phyloP scores from a whole-genome alignment of 208 protist species.

The Crithidia bombi region DNA sequence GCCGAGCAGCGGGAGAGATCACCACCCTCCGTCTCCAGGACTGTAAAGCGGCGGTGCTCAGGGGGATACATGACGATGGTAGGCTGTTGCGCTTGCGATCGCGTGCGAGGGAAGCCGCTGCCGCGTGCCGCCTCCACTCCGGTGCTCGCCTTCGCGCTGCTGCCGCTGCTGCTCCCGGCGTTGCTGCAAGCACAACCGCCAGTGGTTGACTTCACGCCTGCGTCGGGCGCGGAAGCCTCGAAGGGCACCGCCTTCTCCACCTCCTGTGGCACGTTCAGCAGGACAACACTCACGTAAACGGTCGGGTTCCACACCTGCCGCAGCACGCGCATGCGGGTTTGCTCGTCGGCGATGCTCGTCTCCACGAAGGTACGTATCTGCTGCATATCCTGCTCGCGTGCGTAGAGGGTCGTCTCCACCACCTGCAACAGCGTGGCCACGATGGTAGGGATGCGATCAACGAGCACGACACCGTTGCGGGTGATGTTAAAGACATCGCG shows the following conservation, averaged over 20 bases:
- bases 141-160: not conserved
- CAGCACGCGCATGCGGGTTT: slow-evolving; percentile 43
- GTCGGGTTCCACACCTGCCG: slow-evolving; percentile 74
- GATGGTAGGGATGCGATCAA: slow-evolving; percentile 73
- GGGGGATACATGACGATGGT: slow-evolving; percentile 43
- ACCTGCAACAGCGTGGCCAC: slow-evolving; percentile 71
- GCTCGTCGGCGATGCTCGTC: slow-evolving; percentile 40
- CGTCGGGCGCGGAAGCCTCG: slow-evolving; percentile 2
- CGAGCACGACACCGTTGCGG: slow-evolving; percentile 70
- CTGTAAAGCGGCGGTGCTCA: slow-evolving; percentile 49
- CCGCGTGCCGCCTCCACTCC: not conserved
- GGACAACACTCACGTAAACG: slow-evolving; percentile 68
- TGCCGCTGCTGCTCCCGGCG: not conserved
- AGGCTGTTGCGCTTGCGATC: slow-evolving; percentile 14
- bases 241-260: slow-evolving; percentile 29
- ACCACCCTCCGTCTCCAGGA: slow-evolving; percentile 25
- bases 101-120: not conserved
- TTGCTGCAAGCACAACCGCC: not conserved
- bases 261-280: slow-evolving; percentile 74
- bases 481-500: slow-evolving; percentile 71
- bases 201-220: not conserved
- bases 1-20: slow-evolving; percentile 24
- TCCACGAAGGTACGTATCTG: slow-evolving; percentile 56
- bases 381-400: slow-evolving; percentile 56
- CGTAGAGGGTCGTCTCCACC: slow-evolving; percentile 59